Base-by-base conservation (phyloP, 768 basidiomycete genomes). In the Leccinum ochraceum region DNA sequence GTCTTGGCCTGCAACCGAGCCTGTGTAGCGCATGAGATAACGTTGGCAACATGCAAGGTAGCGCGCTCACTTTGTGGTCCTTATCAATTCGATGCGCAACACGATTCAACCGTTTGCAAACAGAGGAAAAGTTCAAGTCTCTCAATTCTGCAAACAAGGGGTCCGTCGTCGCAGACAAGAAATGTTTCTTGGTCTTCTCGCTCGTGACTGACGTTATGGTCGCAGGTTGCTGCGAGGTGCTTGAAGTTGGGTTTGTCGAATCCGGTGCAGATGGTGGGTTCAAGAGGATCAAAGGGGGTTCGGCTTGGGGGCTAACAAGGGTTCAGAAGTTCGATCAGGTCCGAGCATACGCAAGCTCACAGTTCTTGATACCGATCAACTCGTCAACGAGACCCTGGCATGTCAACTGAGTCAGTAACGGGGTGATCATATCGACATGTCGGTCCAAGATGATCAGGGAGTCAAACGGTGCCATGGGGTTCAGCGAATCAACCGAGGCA, bases 321-420 rank as follows among this genome's bases (percentile, higher is more conserved):
- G 24, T 14, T 68, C 42, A 65, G 62, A 56, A 17, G 22, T 16
- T 3, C 50, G 13, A 42, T 20, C 11, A 6, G 13, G 20, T 34
- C 34, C 9, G 17, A 28, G 26, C 16, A 54, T 3, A 20, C n/a
- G 50, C 22, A 28, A 10, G 75, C 89, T 60, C 67, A 94, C 96
- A 90, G 69, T 97, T 94, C 73, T 84, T 90, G 62, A 99, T 88
- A 1, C 93, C 91, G 53, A 97, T 80, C 37, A 94, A 77, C 73
- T 99, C 97, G 69, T 98, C 97, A 36, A 98, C 81, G 53, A 99
- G 86, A 20, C 97, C 97, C 72, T 98, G 90, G 66, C 98, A 99
- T 0, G 97, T 99, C 59, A 98, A 79, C 69, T 98, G 96, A 3
- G 97, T 98, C 51, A 96, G 83, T 53, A 98, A 79, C 1, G 97